Evolutionary conservation across 331 rosid genomes (phyloP).

Genomic region (Quercus lobata): DNA sequence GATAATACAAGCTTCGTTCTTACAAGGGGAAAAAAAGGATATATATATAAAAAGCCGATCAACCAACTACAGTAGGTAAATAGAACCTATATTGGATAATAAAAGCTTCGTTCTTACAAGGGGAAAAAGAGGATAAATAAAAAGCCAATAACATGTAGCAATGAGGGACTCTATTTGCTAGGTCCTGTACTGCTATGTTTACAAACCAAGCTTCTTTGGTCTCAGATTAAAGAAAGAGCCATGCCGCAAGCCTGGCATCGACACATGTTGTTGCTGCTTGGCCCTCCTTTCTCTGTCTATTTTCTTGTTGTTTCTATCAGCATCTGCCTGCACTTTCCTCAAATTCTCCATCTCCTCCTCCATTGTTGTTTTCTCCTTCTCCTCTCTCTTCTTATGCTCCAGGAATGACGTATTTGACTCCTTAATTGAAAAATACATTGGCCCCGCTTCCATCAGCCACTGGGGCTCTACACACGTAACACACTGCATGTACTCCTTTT

Average conservation of each 20-base stretch:
- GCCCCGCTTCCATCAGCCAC: conserved; percentile 93
- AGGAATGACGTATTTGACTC: conserved; percentile 87
- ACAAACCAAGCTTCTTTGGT: conserved; percentile 83
- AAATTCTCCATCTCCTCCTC: conserved; percentile 95
- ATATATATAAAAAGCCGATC: no score
- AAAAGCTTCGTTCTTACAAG: no score
- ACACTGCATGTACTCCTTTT: conserved; percentile 96
- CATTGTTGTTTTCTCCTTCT: conserved; percentile 87
- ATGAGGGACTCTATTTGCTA: no score
- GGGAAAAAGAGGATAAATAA: no score
- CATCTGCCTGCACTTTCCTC: conserved; percentile 70
- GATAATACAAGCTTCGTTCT: no score
- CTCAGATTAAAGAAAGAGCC: conserved; percentile 80
- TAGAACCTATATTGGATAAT: no score
- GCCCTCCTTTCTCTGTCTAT: conserved; percentile 59
- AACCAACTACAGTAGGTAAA: no score
- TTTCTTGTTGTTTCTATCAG: conserved; percentile 52
- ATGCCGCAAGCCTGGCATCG: conserved; percentile 67
- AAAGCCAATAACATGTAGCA: no score
- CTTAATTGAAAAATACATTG: conserved; percentile 94
- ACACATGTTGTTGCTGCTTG: conserved; percentile 69
- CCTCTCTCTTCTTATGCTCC: conserved; percentile 88
- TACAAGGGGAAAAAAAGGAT: no score
- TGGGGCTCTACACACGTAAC: conserved; percentile 97
- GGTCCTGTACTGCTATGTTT: background rate